A percentile compares a stretch with the other conserved stretches of the same genome.
These are phyloP conservation scores for Solanum appendiculatum DNA, from an alignment of 257 asterid species.

Conservation along the genomic window DNA sequence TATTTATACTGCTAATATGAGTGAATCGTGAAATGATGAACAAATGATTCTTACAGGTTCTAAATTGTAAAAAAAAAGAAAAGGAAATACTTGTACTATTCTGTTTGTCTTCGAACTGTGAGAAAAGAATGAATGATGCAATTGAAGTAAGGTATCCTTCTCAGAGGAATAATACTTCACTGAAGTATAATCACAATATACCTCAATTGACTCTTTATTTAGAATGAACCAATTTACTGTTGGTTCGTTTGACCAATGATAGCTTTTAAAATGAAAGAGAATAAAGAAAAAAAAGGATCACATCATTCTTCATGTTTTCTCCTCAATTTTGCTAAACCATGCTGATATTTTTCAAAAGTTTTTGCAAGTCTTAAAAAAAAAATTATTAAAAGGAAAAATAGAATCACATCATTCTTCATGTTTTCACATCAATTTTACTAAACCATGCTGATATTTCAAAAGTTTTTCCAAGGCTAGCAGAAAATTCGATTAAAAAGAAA, in stretches of 20 bases:
- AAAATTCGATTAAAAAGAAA: neutral
- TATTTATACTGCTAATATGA: neutral
- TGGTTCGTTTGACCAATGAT: neutral
- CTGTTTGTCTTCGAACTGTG: neutral
- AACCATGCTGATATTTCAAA: neutral
- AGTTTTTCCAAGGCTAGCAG: neutral
- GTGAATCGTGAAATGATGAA: neutral
- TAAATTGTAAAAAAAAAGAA: neutral
- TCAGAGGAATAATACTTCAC: neutral
- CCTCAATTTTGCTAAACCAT: neutral
- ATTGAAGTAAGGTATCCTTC: neutral
- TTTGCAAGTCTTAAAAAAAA: neutral
- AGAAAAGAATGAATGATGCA: neutral
- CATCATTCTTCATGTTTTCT: neutral
- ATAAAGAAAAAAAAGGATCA: neutral
- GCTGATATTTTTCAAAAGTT: neutral
- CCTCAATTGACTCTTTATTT: neutral
- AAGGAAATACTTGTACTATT: neutral
- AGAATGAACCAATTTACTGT: neutral
- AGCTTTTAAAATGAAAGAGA: neutral
- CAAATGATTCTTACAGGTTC: neutral
- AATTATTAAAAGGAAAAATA: neutral
- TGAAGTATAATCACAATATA: neutral
- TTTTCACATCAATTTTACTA: neutral
- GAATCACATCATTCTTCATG: neutral